A percentile compares a stretch with the other conserved stretches of the same genome.
Conservation (phyloP, 129 eudicot species). For the Ambrosia trifida region DNA sequence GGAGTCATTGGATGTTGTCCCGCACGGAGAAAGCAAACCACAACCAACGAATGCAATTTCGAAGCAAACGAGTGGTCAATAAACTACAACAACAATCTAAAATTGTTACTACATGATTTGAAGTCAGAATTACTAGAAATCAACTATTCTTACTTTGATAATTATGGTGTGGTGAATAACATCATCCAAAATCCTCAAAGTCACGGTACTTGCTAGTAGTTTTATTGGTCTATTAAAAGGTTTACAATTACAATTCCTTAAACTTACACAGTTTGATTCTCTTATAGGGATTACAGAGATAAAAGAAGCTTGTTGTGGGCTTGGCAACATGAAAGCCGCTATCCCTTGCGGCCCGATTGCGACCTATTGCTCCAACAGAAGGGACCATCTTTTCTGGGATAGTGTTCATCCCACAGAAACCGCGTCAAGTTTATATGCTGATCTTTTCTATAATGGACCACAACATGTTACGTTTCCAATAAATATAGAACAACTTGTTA, state of each 20-base stretch:
- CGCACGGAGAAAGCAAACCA: conserved; percentile 39
- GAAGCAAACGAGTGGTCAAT: conserved; percentile 53
- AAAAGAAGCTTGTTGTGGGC: conserved; percentile 75
- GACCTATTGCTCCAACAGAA: conserved; percentile 52
- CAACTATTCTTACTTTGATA: conserved; percentile 56
- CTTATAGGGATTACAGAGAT: conserved; percentile 58
- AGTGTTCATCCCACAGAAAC: conserved; percentile 55
- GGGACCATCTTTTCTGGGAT: conserved; percentile 68
- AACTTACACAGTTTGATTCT: neutral
- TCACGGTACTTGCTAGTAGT: conserved; percentile 42
- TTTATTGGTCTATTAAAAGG: neutral
- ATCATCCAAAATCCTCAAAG: conserved; percentile 54
- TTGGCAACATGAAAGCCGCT: conserved; percentile 57
- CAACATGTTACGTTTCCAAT: conserved; percentile 38
- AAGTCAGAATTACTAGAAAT: conserved; percentile 45
- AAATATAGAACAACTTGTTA: conserved; percentile 48
- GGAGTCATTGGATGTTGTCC: conserved; percentile 69
- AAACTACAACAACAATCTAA: conserved; percentile 52
- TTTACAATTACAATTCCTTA: neutral
- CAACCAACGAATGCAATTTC: conserved; percentile 44
- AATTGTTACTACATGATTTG: conserved; percentile 27
- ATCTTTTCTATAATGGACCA: conserved; percentile 41
- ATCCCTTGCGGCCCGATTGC: conserved; percentile 62
- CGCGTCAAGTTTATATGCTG: conserved; percentile 39
- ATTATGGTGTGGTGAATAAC: conserved; percentile 39